Evolutionary conservation across 148 eudicot genomes (phyloP).

Genomic region (Camellia sinensis): DNA sequence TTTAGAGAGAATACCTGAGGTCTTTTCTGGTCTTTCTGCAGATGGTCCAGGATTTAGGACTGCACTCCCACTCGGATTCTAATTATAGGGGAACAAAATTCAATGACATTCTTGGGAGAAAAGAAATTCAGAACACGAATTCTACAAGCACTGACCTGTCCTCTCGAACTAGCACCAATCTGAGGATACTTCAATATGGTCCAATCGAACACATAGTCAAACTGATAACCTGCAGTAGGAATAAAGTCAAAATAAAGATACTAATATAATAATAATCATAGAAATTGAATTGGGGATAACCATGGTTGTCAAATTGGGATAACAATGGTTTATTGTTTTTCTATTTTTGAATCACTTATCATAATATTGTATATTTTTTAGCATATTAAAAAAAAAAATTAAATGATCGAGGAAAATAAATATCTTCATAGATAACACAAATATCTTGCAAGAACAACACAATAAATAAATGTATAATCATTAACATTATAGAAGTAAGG

Average conservation of each 20-base stretch:
- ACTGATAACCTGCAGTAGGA: constrained; percentile 65
- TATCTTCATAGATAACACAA: too few species aligned
- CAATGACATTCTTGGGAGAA: neutral
- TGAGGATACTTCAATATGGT: constrained; percentile 92
- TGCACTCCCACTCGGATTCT: constrained; percentile 60
- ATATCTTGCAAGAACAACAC: too few species aligned
- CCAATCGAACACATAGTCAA: constrained; percentile 96
- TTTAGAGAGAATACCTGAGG: constrained; percentile 62
- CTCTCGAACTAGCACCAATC: constrained; percentile 73
- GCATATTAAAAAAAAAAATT: too few species aligned
- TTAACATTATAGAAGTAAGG: too few species aligned
- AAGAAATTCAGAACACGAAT: neutral
- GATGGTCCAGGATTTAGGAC: constrained; percentile 69
- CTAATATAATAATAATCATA: neutral
- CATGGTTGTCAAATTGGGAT: too few species aligned
- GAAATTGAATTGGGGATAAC: too few species aligned
- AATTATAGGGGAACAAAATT: constrained; percentile 18
- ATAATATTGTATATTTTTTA: too few species aligned
- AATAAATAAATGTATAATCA: too few species aligned
- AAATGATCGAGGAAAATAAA: too few species aligned
- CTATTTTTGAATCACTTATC: too few species aligned
- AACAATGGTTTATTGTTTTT: too few species aligned
- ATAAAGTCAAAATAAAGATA: constrained; percentile 12
- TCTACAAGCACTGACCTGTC: constrained; percentile 34
- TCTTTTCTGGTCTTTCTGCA: constrained; percentile 72